A percentile compares a stretch with the other conserved stretches of the same genome.
Conservation (phyloP, 768 basidiomycete species). For the Tephrocybe sp. region DNA sequence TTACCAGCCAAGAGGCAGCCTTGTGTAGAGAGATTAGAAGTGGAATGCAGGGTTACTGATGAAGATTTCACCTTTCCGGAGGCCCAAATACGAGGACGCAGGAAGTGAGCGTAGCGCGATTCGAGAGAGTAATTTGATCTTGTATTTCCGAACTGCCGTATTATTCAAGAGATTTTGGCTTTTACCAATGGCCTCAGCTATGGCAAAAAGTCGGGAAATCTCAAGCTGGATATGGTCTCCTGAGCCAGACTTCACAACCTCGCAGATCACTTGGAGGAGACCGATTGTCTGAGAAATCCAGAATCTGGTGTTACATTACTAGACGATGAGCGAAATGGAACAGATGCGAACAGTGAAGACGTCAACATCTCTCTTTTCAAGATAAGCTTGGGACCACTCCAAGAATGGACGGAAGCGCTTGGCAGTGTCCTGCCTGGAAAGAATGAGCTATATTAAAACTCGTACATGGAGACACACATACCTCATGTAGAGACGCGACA, state of each 20-base stretch:
- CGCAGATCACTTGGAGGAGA: constrained; percentile 65
- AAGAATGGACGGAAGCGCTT: constrained; percentile 53
- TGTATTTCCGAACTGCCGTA: constrained; percentile 67
- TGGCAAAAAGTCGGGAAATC: constrained; percentile 41
- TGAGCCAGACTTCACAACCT: constrained; percentile 66
- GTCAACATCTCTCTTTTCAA: constrained; percentile 37
- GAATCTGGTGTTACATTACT: not conserved
- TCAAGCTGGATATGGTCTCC: constrained; percentile 49
- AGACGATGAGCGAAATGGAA: not conserved
- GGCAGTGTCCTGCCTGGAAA: constrained; percentile 59
- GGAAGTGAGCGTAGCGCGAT: constrained; percentile 65
- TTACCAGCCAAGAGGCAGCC: constrained; percentile 31
- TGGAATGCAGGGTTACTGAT: not conserved
- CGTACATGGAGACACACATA: constrained; percentile 29
- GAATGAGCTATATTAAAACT: no score
- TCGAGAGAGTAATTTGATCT: constrained; percentile 67
- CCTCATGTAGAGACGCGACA: constrained; percentile 83
- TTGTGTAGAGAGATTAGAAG: constrained; percentile 12
- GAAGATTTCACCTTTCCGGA: constrained; percentile 39
- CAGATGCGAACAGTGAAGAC: constrained; percentile 47
- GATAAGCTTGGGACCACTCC: constrained; percentile 38
- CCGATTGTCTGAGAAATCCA: constrained; percentile 58
- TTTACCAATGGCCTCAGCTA: constrained; percentile 43
- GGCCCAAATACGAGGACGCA: constrained; percentile 32
- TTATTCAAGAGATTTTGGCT: constrained; percentile 47